Conservation (phyloP, 73 alveolate species). For the Paraurostyla sp. region DNA sequence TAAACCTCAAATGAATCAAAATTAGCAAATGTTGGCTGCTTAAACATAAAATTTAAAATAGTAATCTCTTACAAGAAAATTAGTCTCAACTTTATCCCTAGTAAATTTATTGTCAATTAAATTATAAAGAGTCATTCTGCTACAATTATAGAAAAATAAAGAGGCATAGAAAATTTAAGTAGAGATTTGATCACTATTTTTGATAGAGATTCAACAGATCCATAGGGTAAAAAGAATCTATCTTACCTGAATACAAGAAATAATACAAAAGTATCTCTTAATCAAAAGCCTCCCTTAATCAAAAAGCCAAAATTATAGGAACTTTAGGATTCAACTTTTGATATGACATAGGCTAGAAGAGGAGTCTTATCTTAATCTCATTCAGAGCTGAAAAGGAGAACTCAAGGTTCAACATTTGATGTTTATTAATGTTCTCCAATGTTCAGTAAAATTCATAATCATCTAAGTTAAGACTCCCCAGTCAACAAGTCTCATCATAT, state of each 20-base stretch:
- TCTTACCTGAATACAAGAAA: not conserved
- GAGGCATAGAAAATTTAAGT: not conserved
- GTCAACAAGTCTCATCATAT: constrained; percentile 33
- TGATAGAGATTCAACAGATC: constrained; percentile 8
- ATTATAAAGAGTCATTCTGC: not conserved
- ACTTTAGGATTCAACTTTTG: not conserved
- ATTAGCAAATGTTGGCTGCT: not conserved
- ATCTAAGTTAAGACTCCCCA: constrained; percentile 3
- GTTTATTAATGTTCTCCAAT: constrained; percentile 35
- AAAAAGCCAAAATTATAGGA: not conserved
- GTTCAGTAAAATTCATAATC: not conserved
- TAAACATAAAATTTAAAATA: not conserved
- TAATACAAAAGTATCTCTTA: not conserved
- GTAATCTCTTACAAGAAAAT: not conserved
- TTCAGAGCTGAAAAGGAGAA: not conserved
- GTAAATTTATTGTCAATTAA: not conserved
- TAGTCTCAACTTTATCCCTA: not conserved
- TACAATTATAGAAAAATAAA: not conserved
- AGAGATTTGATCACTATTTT: not conserved
- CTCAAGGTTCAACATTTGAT: not conserved
- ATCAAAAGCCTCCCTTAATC: not conserved
- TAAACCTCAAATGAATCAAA: not conserved
- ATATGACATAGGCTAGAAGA: not conserved
- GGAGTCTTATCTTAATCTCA: not conserved
- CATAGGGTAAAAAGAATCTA: not conserved